A percentile compares a stretch with the other conserved stretches of the same genome.
These are phyloP conservation scores for Tilletia indica DNA, from an alignment of 1,284 basidiomycete species.

Conservation along the genomic window DNA sequence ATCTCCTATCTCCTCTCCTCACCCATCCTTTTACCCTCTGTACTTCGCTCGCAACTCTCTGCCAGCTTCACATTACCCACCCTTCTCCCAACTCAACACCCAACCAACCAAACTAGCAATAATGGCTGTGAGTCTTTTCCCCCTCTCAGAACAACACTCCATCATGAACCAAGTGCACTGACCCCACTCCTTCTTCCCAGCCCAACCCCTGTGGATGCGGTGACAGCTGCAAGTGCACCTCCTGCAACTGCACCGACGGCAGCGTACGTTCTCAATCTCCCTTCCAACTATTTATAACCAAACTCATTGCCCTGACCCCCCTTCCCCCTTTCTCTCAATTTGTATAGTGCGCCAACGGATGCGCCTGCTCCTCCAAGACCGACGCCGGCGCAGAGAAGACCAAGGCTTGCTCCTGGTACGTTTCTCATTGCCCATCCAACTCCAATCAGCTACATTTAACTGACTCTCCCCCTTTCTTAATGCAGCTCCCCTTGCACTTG, in stretches of 20 bases:
- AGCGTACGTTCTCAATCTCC: neutral
- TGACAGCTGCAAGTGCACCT: conserved; percentile 3
- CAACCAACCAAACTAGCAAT: no score
- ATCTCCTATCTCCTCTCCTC: no score
- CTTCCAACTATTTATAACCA: neutral
- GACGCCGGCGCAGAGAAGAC: neutral
- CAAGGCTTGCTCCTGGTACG: neutral
- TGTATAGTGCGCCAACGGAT: neutral
- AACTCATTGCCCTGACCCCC: neutral
- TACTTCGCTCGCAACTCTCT: no score
- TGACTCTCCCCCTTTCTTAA: neutral
- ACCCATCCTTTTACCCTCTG: no score
- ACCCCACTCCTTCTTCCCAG: no score
- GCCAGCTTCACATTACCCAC: no score
- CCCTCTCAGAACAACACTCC: no score
- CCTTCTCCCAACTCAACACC: no score
- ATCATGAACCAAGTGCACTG: no score
- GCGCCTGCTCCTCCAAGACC: conserved; percentile 10
- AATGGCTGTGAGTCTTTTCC: no score
- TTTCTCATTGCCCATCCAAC: no score
- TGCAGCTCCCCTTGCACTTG: neutral
- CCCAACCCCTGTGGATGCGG: neutral
- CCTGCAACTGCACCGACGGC: neutral
- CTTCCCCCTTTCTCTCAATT: neutral
- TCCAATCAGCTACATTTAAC: no score